These are phyloP conservation scores for Spatholobus suberectus DNA, from an alignment of 306 rosid species.

Conservation along the genomic window DNA sequence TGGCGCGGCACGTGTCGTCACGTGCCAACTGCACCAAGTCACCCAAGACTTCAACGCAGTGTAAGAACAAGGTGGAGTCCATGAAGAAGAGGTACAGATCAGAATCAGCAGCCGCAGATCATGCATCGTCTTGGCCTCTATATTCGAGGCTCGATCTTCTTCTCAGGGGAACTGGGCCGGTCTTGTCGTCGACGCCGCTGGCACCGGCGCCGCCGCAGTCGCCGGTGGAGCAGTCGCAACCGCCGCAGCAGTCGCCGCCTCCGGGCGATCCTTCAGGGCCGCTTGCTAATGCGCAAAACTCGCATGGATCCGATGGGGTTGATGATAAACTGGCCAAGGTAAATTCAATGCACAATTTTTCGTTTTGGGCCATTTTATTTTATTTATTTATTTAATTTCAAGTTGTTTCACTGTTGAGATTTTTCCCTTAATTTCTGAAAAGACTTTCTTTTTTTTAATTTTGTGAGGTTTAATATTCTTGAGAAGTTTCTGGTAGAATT, in stretches of 20 bases:
- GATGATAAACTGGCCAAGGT: constrained; percentile 67
- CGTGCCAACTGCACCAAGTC: constrained; percentile 68
- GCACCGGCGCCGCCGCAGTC: constrained; percentile 29
- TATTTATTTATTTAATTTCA: no score
- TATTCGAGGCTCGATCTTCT: constrained; percentile 79
- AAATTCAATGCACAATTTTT: neutral
- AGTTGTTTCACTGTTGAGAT: no score
- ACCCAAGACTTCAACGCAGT: constrained; percentile 87
- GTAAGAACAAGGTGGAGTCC: constrained; percentile 98
- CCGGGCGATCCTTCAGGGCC: neutral
- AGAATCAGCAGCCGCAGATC: constrained; percentile 63
- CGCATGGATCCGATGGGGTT: constrained; percentile 69
- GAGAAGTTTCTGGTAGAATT: neutral
- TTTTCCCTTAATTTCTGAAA: no score
- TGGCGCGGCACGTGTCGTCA: constrained; percentile 70
- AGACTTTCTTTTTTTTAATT: no score
- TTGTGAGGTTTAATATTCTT: neutral
- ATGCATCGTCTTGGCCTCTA: constrained; percentile 82
- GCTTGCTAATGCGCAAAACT: constrained; percentile 51
- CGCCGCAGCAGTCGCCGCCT: constrained; percentile 38
- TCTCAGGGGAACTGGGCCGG: neutral
- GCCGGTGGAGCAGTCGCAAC: constrained; percentile 52
- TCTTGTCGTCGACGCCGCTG: neutral
- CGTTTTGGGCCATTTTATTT: neutral
- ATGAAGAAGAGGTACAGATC: constrained; percentile 94